Percentiles rank a stretch among this genome's conserved stretches.
Conservation (phyloP, 495 filamentous ascomycete species). For the Melanomma pulvis-pyrius region DNA sequence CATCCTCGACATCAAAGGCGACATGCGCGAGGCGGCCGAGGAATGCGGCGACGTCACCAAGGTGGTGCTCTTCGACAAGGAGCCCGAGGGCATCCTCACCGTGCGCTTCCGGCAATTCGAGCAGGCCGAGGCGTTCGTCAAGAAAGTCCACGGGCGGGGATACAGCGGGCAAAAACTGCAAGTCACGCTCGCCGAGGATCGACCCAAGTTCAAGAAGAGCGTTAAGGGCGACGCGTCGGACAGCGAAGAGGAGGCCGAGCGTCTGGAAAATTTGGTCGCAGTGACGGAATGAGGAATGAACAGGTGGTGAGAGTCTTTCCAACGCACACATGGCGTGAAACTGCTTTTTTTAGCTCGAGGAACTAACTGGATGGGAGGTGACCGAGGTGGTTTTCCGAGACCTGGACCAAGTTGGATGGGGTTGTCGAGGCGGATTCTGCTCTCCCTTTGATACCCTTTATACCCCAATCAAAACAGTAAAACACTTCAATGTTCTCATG, state of each 20-base stretch:
- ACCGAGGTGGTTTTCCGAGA: neutral
- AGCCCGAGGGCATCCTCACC: slow-evolving; percentile 83
- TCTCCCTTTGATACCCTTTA: neutral
- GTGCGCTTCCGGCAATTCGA: slow-evolving; percentile 62
- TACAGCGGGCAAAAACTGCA: slow-evolving; percentile 11
- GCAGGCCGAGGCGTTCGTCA: slow-evolving; percentile 10
- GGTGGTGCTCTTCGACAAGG: slow-evolving; percentile 84
- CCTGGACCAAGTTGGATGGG: neutral
- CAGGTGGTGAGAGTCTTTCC: too few species aligned
- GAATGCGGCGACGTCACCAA: slow-evolving; percentile 90
- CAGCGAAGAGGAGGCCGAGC: slow-evolving; percentile 44
- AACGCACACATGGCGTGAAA: too few species aligned
- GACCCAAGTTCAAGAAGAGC: slow-evolving; percentile 49
- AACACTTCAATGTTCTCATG: neutral
- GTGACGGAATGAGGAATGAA: too few species aligned
- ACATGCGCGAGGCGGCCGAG: slow-evolving; percentile 85
- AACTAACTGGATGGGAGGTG: too few species aligned
- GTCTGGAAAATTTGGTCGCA: slow-evolving; percentile 49
- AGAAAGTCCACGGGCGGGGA: neutral
- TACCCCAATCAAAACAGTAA: too few species aligned
- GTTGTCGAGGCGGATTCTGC: neutral
- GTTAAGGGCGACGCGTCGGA: slow-evolving; percentile 48
- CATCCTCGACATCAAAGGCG: slow-evolving; percentile 88
- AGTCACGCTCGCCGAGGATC: slow-evolving; percentile 22
- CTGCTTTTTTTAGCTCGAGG: too few species aligned